A percentile compares a stretch with the other conserved stretches of the same genome.
Evolutionary conservation across 164 flowering plant species (phyloP).

Genomic region (Aristolochia contorta): DNA sequence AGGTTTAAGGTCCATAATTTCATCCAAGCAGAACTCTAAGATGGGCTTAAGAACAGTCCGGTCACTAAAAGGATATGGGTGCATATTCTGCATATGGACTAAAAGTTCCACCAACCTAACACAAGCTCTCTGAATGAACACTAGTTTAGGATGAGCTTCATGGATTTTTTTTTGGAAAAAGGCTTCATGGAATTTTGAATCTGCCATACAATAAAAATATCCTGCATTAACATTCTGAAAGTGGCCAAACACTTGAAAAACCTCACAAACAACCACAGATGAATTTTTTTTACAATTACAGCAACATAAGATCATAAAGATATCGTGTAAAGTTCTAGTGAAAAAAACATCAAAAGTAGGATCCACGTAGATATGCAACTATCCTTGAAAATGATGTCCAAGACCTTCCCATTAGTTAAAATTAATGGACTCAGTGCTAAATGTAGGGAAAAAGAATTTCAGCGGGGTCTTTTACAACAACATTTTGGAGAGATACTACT

Average conservation of each 20-base stretch:
- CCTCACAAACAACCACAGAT: background rate
- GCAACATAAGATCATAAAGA: background rate
- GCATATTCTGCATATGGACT: slow-evolving; percentile 57
- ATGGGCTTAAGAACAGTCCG: slow-evolving; percentile 59
- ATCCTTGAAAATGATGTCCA: too few species aligned
- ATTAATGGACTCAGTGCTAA: too few species aligned
- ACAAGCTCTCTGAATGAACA: slow-evolving; percentile 60
- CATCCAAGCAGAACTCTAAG: slow-evolving; percentile 71
- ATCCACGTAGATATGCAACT: too few species aligned
- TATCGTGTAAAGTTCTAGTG: background rate
- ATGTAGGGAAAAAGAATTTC: too few species aligned
- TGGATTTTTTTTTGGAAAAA: too few species aligned
- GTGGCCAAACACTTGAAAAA: background rate
- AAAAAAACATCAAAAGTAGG: too few species aligned
- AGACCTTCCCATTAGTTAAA: background rate
- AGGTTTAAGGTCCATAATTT: slow-evolving; percentile 61
- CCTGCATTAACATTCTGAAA: background rate
- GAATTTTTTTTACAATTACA: background rate
- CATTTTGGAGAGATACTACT: too few species aligned
- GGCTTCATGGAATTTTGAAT: slow-evolving; percentile 65
- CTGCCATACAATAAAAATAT: slow-evolving; percentile 29
- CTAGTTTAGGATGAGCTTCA: slow-evolving; percentile 41
- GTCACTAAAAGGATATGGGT: slow-evolving; percentile 94
- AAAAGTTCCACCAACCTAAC: slow-evolving; percentile 79
- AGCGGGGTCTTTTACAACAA: background rate